Base-by-base conservation (phyloP, 1,284 basidiomycete genomes). In the Caloboletus inedulis region DNA sequence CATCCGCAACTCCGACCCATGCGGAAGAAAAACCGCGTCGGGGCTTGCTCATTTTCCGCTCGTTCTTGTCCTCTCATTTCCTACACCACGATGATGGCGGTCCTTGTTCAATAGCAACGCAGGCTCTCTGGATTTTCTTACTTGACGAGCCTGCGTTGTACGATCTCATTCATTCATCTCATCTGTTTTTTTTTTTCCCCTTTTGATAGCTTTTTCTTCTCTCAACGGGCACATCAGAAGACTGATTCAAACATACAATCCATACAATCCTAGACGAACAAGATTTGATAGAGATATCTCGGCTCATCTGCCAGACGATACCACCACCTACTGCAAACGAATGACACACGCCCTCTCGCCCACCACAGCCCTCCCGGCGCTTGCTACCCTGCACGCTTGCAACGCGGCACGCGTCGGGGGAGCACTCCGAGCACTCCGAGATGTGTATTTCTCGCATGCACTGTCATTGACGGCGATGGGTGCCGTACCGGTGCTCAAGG, bases 351-450 rank as follows among this genome's bases (percentile, higher is more conserved):
- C 53, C 21, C 50, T 58, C 41, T 46, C 72, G 18, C 80, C 81
- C 3, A 77, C 77, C 0, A 52, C 69, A 9, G 71, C 70, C 51
- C 74, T 84, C 12, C 82, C 79, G 4, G 66, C 74, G 3, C 74
- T 84, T n/a, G 59, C 61, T n/a, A 66, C 64, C 21, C 66, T 84
- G 9, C 51, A 69, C 4, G 53, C 60, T 10, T 68, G 68, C 40
- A 62, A 72, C 5, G 62, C 69, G 2, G 57, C 59, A 25, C 61
- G 36, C 27, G 30, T 62, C 8, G 34, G 31, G 14, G 58, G 36
- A 25, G 51, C 54, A 16, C 60, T 61, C 5, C 30, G 62, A 33
- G 72, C 73, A 45, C 65, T 85, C 25, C 71, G 69, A 9, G 55
- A 61, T 3, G 62, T 84, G 18, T 84, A 83, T 59, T 76, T 74